A percentile compares a stretch with the other conserved stretches of the same genome.
These are phyloP conservation scores for Heracleum sosnowskyi DNA, from an alignment of 129 eudicot species.

Conservation along the genomic window DNA sequence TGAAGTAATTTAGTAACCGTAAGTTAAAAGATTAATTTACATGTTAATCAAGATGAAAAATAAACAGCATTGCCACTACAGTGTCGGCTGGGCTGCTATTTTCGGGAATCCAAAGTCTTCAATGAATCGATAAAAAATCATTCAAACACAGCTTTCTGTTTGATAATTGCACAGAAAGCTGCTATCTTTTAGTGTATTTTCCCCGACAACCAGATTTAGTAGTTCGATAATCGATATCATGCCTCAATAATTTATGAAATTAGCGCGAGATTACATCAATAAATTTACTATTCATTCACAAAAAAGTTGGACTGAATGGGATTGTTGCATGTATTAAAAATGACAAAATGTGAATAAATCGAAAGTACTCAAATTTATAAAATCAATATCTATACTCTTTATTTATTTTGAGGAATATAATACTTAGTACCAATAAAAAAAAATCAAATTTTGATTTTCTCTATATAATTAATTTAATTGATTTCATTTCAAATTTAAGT, in stretches of 20 bases:
- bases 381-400: too few relatives aligned
- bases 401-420: too few relatives aligned
- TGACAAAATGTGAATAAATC: not conserved
- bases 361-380: too few relatives aligned
- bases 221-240: not conserved
- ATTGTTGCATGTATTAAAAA: not conserved
- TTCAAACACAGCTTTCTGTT: not conserved
- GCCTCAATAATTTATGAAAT: not conserved
- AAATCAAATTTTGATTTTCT: too few relatives aligned
- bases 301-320: not conserved
- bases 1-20: too few relatives aligned
- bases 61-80: too few relatives aligned
- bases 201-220: not conserved
- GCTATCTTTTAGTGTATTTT: not conserved
- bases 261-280: not conserved
- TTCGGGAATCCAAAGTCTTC: not conserved
- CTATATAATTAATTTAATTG: too few relatives aligned
- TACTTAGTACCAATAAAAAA: too few relatives aligned
- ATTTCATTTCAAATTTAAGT: too few relatives aligned
- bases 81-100: not conserved
- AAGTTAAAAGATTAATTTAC: too few relatives aligned
- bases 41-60: too few relatives aligned
- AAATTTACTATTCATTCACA: not conserved
- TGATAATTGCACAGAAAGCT: not conserved
- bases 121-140: not conserved